Evolutionary conservation across 768 basidiomycete species (phyloP).

Genomic region (Suillus cothurnatus): DNA sequence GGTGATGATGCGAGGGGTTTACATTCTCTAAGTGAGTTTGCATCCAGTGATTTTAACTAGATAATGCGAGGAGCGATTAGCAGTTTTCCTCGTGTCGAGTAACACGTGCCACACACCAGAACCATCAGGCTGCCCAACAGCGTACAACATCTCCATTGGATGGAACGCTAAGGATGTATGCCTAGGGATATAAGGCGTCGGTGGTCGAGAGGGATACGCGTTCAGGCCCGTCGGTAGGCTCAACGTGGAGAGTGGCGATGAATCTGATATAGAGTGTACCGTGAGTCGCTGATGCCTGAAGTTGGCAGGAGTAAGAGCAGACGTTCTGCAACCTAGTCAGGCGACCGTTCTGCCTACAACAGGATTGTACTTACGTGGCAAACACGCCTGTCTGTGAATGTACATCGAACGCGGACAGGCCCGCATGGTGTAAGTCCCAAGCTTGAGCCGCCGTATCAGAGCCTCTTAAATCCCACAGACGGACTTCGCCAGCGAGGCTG

Average conservation of each 20-base stretch:
- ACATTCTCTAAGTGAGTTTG: slow-evolving; percentile 41
- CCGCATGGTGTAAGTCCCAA: slow-evolving; percentile 67
- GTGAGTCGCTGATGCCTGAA: slow-evolving; percentile 69
- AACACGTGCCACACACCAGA: slow-evolving; percentile 38
- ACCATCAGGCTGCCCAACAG: slow-evolving; percentile 73
- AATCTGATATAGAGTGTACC: slow-evolving; percentile 56
- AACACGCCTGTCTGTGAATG: slow-evolving; percentile 84
- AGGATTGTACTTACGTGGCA: slow-evolving; percentile 63
- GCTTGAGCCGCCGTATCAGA: slow-evolving; percentile 57
- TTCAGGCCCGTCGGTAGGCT: slow-evolving; percentile 57
- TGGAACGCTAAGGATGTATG: slow-evolving; percentile 76
- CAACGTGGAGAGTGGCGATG: slow-evolving; percentile 42
- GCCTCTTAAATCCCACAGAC: slow-evolving; percentile 87
- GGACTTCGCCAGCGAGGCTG: slow-evolving; percentile 88
- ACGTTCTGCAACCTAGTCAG: slow-evolving; percentile 43
- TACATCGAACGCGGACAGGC: slow-evolving; percentile 84
- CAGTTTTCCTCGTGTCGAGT: not conserved
- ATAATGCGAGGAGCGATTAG: slow-evolving; percentile 15
- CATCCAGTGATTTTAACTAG: slow-evolving; percentile 60
- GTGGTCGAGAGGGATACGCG: slow-evolving; percentile 55
- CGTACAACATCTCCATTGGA: slow-evolving; percentile 84
- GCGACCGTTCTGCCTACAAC: not conserved
- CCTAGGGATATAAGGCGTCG: slow-evolving; percentile 63
- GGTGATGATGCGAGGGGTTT: not conserved
- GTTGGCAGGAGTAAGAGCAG: slow-evolving; percentile 56